Evolutionary conservation across 1,284 basidiomycete species (phyloP), one percentile per base, ranked within the genome.

Genomic region (Fomitopsis palustris): DNA sequence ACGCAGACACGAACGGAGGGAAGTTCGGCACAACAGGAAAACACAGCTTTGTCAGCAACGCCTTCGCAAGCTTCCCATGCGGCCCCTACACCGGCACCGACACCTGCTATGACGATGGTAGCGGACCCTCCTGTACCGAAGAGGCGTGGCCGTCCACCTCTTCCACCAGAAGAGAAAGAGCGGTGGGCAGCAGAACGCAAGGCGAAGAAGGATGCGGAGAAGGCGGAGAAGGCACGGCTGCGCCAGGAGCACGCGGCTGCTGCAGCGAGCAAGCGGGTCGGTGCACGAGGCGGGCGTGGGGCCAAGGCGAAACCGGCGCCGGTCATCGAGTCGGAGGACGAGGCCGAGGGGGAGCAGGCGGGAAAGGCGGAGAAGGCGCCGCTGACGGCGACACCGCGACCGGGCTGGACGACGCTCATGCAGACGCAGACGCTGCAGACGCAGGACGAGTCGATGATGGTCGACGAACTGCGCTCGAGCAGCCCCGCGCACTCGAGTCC

Each of bases 401-500:
- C 58, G 21, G n/a, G 35, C 10, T 72, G 72, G 72, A 63, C 67
- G 3, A 61, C 62, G 7, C 57, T 69, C 10, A 58, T 56, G 2
- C 55, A 56, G 31, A 56, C 55, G 3, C 55, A 56, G 31, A 56
- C 55, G 25, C 64, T 64, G 47, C 47, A 33, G 33, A 51, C 47
- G 17, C 47, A 51, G 31, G 49, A 52, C 8, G 65, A 68, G 16
- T 67, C 71, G 14, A 58, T 69, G 5, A 69, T 66, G 61, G 8
- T 74, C 47, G 80, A 81, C 57, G 75, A 81, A 64, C 63, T 78
- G 17, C 67, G 64, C 49, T 69, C 77, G 9, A 78, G 76, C 57
- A 77, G 75, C 54, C 71, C 75, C 4, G 53, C 43, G 21, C 56
- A 37, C 38, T 47, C 31, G 27, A 33, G 54, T 4, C 57, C 60